Evolutionary conservation across 345 rosid species (phyloP).

Genomic region (Dipteronia sinensis): DNA sequence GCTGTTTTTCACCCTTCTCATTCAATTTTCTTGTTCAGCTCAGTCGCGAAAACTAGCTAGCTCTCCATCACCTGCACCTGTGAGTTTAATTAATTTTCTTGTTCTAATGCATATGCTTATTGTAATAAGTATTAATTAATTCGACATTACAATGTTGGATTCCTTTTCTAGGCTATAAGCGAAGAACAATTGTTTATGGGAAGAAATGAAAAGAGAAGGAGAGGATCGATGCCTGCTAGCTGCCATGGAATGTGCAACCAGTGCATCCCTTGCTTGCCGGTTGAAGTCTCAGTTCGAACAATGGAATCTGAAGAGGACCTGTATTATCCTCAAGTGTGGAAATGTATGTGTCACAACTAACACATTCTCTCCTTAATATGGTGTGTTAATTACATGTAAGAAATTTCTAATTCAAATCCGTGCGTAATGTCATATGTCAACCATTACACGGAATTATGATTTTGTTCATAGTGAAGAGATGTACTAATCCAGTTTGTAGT

Average conservation of each 20-base stretch:
- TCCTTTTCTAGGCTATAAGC: not conserved
- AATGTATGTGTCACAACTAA: slow-evolving; percentile 14
- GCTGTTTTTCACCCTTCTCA: not conserved
- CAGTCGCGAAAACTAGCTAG: not conserved
- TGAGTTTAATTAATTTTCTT: not conserved
- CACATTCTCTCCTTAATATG: slow-evolving; percentile 15
- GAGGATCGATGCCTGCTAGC: slow-evolving; percentile 19
- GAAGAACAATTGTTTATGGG: not conserved
- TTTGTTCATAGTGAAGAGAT: too few relatives aligned
- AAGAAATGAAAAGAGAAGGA: not conserved
- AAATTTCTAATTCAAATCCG: not conserved
- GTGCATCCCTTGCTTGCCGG: slow-evolving; percentile 17
- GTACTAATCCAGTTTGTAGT: too few relatives aligned
- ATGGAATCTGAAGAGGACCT: slow-evolving; percentile 17
- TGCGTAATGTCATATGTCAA: not conserved
- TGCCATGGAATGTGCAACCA: slow-evolving; percentile 21
- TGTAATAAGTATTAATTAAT: not conserved
- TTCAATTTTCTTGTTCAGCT: not conserved
- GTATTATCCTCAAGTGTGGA: slow-evolving; percentile 24
- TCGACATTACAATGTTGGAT: not conserved
- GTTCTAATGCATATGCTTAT: not conserved
- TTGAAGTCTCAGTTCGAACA: slow-evolving; percentile 18
- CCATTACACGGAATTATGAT: not conserved
- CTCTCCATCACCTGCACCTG: slow-evolving; percentile 8
- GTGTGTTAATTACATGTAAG: not conserved